phyloP scores from a whole-genome alignment of 2,329 filamentous ascomycete species.

The Byssothecium circinans region DNA sequence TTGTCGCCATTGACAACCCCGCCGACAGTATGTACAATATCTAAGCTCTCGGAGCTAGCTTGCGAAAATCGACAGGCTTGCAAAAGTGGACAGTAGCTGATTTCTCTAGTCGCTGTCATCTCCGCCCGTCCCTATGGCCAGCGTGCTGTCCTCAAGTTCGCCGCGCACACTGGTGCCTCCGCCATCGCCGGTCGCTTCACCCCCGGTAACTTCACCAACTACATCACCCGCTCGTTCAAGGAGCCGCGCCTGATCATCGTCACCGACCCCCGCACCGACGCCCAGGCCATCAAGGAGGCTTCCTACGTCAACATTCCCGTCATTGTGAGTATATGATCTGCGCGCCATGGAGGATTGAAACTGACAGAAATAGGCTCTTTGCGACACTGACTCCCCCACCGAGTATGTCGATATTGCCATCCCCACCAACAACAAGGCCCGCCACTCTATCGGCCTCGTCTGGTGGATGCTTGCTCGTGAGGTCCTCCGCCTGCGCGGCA shows the following conservation, averaged over 20 bases:
- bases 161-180: slow-evolving; percentile 94
- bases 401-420: slow-evolving; percentile 99
- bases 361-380: slow-evolving; percentile 64
- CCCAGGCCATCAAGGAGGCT: slow-evolving; percentile 99
- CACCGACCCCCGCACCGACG: slow-evolving; percentile 98
- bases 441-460: slow-evolving; percentile 95
- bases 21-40: slow-evolving; percentile 72
- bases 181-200: slow-evolving; percentile 99
- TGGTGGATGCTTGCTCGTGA: slow-evolving; percentile 99
- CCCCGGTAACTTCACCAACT: slow-evolving; percentile 99
- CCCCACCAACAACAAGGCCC: slow-evolving; percentile 99
- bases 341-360: not conserved
- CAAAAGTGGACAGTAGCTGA: slow-evolving; percentile 14
- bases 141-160: slow-evolving; percentile 99
- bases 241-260: slow-evolving; percentile 99
- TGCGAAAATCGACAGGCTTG: not conserved
- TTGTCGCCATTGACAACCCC: slow-evolving; percentile 98
- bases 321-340: slow-evolving; percentile 55
- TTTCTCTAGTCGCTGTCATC: slow-evolving; percentile 69
- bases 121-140: slow-evolving; percentile 99
- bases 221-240: slow-evolving; percentile 99
- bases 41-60: not conserved
- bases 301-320: slow-evolving; percentile 99
- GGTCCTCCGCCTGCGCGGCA: slow-evolving; percentile 97
- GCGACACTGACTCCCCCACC: slow-evolving; percentile 98